A percentile compares a stretch with the other conserved stretches of the same genome.
Evolutionary conservation across 1,284 basidiomycete species (phyloP).

Genomic region (Pseudomicrostroma phylloplanum): DNA sequence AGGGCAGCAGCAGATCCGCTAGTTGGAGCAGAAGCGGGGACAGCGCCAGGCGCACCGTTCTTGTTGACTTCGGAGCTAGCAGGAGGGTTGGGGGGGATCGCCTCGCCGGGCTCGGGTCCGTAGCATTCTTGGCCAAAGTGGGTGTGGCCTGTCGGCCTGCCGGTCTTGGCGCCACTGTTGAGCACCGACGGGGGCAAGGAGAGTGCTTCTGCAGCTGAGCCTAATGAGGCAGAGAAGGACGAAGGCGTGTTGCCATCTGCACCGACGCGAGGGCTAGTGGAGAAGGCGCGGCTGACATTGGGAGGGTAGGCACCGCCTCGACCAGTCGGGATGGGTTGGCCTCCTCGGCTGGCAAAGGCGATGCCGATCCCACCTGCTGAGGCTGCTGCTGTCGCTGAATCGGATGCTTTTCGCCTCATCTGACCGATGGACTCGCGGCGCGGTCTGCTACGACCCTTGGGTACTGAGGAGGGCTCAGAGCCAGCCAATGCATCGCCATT

Average conservation of each 20-base stretch:
- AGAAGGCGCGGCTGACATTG: conserved; percentile 2
- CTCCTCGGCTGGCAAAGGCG: conserved; percentile 23
- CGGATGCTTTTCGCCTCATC: conserved; percentile 31
- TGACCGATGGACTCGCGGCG: conserved; percentile 32
- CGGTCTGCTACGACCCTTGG: conserved; percentile 28
- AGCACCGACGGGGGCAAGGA: conserved; percentile 25
- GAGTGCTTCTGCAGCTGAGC: conserved; percentile 44
- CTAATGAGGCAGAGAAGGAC: conserved; percentile 40
- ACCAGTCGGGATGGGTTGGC: conserved; percentile 25
- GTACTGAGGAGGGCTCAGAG: conserved; percentile 26
- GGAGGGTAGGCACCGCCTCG: conserved; percentile 7
- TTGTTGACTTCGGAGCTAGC: conserved; percentile 18
- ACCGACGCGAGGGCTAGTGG: conserved; percentile 20
- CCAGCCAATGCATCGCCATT: conserved; percentile 8
- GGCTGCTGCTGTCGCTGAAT: conserved; percentile 27
- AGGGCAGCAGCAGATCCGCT: conserved; percentile 61
- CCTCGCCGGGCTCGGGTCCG: conserved; percentile 32
- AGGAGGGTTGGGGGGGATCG: conserved; percentile 17
- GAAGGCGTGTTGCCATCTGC: conserved; percentile 11
- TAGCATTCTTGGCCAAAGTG: conserved; percentile 43
- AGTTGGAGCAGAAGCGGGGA: conserved; percentile 9
- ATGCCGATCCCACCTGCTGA: conserved; percentile 29
- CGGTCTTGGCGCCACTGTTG: conserved; percentile 17
- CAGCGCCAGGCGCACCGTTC: conserved; percentile 14
- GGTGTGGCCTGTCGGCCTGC: conserved; percentile 30